Base-by-base conservation (phyloP, 2,329 filamentous ascomycete species). In the Colletotrichum navitas region DNA sequence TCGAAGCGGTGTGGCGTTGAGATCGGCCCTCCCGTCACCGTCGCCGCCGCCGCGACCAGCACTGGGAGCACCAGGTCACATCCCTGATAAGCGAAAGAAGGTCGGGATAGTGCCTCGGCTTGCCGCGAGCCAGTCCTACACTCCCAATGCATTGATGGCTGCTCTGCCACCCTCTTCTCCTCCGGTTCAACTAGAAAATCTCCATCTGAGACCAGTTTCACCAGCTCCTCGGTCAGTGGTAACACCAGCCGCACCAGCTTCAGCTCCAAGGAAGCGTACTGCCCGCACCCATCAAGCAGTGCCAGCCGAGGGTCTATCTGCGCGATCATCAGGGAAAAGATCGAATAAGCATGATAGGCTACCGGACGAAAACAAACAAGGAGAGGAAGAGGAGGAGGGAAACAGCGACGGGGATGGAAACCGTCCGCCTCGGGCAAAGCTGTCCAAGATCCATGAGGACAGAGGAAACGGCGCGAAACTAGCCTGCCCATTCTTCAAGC, bases 401-500 rank as follows among this genome's bases (percentile, higher is more conserved):
- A 1, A 51, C 5, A 26, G 54, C 14, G 36, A 54, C 2, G 32
- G 34, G 6, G 34, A 71, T 5, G 61, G 11, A 11, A 41, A 66
- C 24, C n/a, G 5, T 7, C 26, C 24, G 5, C 70, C 66, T 5
- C 54, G 61, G 8, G 47, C 66, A 21, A 72, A 72, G 39, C 34
- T 71, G 11, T 51, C 55, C 8, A 66, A 58, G 36, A 49, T 72
- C 12, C 61, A 69, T 10, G 61, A 71, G 18, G 66, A 72, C 61
- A 2, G 54, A 10, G 36, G 32, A 26, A 56, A 18, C 39, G 52
- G 65, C 12, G 47, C 51, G 43, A 76, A 72, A 41, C 39, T 82
- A 43, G 81, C 81, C 5, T 84, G 82, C 63, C 82, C 82, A 0
- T 84, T 80, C 65, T 82, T 78, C 75, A 83, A 83, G 71, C 79